Conservation (phyloP, 768 basidiomycete genomes). For the Lyophyllum shimeji region DNA sequence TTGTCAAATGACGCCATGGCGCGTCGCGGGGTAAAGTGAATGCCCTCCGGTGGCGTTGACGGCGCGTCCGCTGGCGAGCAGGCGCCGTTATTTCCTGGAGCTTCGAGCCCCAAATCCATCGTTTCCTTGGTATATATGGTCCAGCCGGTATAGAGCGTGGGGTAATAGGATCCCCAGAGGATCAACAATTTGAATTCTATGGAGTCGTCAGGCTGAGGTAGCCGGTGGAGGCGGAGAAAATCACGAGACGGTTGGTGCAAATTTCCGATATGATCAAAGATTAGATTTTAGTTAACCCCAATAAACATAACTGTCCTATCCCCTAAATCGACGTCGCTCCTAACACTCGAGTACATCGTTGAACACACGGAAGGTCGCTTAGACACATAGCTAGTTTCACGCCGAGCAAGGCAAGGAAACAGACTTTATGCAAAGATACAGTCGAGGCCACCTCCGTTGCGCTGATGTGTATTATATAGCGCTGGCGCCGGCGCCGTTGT, state of each 20-base stretch:
- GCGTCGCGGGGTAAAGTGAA: conserved; percentile 51
- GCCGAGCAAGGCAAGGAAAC: no score
- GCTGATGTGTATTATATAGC: background rate
- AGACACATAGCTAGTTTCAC: no score
- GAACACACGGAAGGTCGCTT: no score
- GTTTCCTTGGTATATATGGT: background rate
- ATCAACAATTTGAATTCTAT: background rate
- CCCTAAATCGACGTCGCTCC: no score
- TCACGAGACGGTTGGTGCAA: conserved; percentile 1
- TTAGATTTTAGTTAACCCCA: no score
- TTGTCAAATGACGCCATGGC: conserved; percentile 82
- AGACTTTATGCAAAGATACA: no score
- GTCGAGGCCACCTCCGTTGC: background rate
- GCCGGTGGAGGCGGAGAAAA: background rate
- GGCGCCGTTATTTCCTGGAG: conserved; percentile 12
- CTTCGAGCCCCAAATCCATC: conserved; percentile 15
- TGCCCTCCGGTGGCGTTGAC: conserved; percentile 22
- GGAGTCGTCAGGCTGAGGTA: background rate
- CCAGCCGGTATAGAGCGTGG: background rate
- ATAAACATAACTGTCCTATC: no score
- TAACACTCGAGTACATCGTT: no score
- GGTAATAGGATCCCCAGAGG: background rate
- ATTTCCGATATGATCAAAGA: background rate
- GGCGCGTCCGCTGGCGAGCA: conserved; percentile 13
- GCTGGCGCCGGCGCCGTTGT: no score